phyloP scores from a whole-genome alignment of 805 yeast genomes.

The Hanseniaspora pseudoguilliermondii region DNA sequence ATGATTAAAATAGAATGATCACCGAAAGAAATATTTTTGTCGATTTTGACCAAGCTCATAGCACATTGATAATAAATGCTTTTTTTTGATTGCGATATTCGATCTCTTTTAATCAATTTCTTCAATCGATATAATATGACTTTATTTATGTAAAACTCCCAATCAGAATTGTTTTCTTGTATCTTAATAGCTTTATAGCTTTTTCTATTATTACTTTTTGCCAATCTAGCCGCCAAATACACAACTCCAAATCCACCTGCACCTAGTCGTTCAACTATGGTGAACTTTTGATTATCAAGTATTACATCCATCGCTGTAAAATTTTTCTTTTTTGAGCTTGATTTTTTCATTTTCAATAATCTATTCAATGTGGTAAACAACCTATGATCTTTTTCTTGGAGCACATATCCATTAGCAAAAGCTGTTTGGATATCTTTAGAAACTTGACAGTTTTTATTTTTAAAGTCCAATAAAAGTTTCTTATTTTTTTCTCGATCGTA shows the following conservation, averaged over 20 bases:
- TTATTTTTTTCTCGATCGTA: slow-evolving; percentile 17
- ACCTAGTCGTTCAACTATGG: slow-evolving; percentile 38
- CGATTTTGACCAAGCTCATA: slow-evolving; percentile 22
- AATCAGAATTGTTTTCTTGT: slow-evolving; percentile 52
- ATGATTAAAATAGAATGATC: slow-evolving; percentile 61
- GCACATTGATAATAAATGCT: slow-evolving; percentile 11
- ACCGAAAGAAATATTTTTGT: slow-evolving; percentile 26
- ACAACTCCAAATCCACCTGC: slow-evolving; percentile 74
- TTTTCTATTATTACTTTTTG: slow-evolving; percentile 40
- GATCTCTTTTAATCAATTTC: slow-evolving; percentile 15
- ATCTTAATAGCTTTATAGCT: slow-evolving; percentile 54
- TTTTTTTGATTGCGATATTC: neutral
- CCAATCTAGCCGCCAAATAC: slow-evolving; percentile 35
- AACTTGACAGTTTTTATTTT: slow-evolving; percentile 15
- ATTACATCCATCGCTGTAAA: slow-evolving; percentile 24
- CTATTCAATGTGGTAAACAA: slow-evolving; percentile 24
- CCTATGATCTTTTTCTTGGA: slow-evolving; percentile 24
- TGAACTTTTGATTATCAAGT: slow-evolving; percentile 29
- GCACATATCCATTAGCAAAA: slow-evolving; percentile 31
- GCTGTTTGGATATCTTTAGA: slow-evolving; percentile 25
- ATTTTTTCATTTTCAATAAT: slow-evolving; percentile 25
- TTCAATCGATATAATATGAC: slow-evolving; percentile 38
- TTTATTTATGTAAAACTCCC: slow-evolving; percentile 70
- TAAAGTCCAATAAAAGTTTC: slow-evolving; percentile 34
- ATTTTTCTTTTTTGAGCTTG: slow-evolving; percentile 27